Percentiles rank a stretch among this genome's conserved stretches.
These are phyloP conservation scores for Ceratocystis huliohia DNA, from an alignment of 2,329 filamentous ascomycete species.

Conservation along the genomic window DNA sequence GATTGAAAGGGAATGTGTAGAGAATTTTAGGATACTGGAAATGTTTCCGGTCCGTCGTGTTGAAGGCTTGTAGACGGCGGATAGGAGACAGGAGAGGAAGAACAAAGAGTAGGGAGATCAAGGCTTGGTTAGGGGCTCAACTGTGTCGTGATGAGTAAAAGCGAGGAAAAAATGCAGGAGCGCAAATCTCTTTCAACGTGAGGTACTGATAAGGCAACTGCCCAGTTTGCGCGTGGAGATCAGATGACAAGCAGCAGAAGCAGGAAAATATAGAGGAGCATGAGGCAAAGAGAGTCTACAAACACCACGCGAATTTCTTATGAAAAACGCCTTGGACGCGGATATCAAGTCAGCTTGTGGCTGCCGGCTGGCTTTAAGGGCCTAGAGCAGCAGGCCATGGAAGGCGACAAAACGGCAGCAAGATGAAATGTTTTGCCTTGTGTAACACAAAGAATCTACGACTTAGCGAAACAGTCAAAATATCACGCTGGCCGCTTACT, in stretches of 20 bases:
- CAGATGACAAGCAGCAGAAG: background rate
- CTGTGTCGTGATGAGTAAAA: background rate
- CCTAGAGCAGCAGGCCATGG: background rate
- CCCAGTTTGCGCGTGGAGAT: background rate
- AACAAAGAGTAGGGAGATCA: no score
- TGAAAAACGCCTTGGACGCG: background rate
- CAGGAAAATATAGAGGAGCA: background rate
- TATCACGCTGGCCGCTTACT: background rate
- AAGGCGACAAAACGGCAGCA: background rate
- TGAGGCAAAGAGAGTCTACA: background rate
- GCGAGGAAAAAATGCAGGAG: background rate
- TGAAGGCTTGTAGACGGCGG: no score
- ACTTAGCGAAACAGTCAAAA: background rate
- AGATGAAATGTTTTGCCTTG: background rate
- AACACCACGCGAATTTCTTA: background rate
- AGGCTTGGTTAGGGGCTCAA: background rate
- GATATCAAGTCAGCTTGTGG: background rate
- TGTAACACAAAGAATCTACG: background rate
- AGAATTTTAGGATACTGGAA: no score
- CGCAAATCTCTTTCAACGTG: background rate
- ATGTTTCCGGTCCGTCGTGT: no score
- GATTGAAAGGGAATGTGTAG: no score
- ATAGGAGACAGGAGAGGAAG: no score
- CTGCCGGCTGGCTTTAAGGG: background rate
- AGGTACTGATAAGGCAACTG: background rate